A percentile compares a stretch with the other conserved stretches of the same genome.
These are phyloP conservation scores for Acacia pycnantha DNA, from an alignment of 331 rosid species.

Conservation along the genomic window DNA sequence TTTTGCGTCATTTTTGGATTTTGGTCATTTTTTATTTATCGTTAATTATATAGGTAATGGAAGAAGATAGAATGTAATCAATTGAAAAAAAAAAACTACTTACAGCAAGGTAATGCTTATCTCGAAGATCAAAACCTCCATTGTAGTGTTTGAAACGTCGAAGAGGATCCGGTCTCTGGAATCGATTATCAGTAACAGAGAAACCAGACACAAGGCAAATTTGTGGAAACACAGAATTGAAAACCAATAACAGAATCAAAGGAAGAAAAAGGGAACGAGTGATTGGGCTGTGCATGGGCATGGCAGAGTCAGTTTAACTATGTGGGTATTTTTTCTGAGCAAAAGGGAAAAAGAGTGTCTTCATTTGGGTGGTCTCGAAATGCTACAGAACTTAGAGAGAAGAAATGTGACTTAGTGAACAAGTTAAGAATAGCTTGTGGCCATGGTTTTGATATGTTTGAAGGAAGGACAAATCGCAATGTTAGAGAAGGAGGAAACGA, in stretches of 20 bases:
- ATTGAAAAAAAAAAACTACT: constrained; percentile 20
- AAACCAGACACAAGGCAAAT: constrained; percentile 41
- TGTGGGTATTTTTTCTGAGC: not conserved
- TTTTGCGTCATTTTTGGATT: too few species aligned
- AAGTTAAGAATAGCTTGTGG: constrained; percentile 77
- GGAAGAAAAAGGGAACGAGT: constrained; percentile 35
- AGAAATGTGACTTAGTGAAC: constrained; percentile 43
- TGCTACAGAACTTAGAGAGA: constrained; percentile 25
- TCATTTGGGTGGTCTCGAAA: constrained; percentile 31
- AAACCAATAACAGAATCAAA: constrained; percentile 41
- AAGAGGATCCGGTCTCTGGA: constrained; percentile 66
- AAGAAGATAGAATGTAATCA: not conserved
- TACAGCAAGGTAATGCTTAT: constrained; percentile 71
- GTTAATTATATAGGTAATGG: not conserved
- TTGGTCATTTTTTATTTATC: not conserved
- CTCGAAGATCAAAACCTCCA: constrained; percentile 56
- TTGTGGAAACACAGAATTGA: constrained; percentile 33
- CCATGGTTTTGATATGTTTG: constrained; percentile 41
- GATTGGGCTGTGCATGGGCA: constrained; percentile 36
- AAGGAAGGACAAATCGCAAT: constrained; percentile 38
- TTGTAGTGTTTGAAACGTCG: constrained; percentile 51
- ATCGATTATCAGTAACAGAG: constrained; percentile 34
- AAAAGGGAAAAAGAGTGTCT: constrained; percentile 21
- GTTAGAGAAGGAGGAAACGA: constrained; percentile 62
- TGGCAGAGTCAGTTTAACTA: constrained; percentile 19